Evolutionary conservation across 176 grass and related monocot genomes (phyloP).

Genomic region (maize (Zea mays)): Zm-B73-REFERENCE-NAM-5.0 NC_050102.1:99052001-99052500

Average conservation of each 20-base stretch:
- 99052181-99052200: constrained; percentile 70
- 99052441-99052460: constrained; percentile 89
- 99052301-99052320: constrained; percentile 62
- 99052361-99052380: constrained; percentile 34
- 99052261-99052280: constrained; percentile 73
- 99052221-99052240: constrained; percentile 77
- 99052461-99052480: constrained; percentile 90
- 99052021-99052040: background rate
- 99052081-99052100: constrained; percentile 24
- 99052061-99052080: background rate
- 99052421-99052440: constrained; percentile 82
- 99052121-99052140: constrained; percentile 54
- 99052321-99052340: constrained; percentile 9
- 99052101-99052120: constrained; percentile 58
- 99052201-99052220: constrained; percentile 76
- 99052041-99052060: constrained; percentile 7
- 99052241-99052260: constrained; percentile 72
- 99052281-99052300: constrained; percentile 96
- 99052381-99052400: constrained; percentile 65
- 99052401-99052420: constrained; percentile 72
- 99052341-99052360: constrained; percentile 20
- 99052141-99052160: constrained; percentile 69
- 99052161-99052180: constrained; percentile 74
- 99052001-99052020: constrained; percentile 13
- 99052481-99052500: constrained; percentile 77